These are phyloP conservation scores for Fusarium transvaalense DNA, from an alignment of 2,329 filamentous ascomycete genomes.

Conservation along the genomic window DNA sequence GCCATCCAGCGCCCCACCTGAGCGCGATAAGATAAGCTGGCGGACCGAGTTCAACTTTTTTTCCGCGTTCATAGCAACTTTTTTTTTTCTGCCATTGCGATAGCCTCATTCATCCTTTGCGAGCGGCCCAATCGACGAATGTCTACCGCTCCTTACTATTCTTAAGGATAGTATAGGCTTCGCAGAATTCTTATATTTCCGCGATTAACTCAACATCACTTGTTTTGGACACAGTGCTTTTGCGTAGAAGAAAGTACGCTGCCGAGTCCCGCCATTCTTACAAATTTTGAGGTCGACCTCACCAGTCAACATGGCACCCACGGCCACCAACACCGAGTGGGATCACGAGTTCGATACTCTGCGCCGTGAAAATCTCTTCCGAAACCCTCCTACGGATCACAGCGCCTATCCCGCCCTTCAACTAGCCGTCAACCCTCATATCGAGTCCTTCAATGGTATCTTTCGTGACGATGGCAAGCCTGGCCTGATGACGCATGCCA, in stretches of 20 bases:
- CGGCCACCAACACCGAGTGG: slow-evolving; percentile 78
- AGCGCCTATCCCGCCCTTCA: slow-evolving; percentile 90
- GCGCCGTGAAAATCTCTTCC: slow-evolving; percentile 88
- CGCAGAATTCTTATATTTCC: background rate
- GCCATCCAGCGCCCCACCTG: slow-evolving; percentile 7
- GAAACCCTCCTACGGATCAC: slow-evolving; percentile 86
- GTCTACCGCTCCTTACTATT: slow-evolving; percentile 26
- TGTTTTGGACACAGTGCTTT: slow-evolving; percentile 6
- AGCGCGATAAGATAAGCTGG: slow-evolving; percentile 15
- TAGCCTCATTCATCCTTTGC: slow-evolving; percentile 48
- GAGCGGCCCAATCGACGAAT: slow-evolving; percentile 39
- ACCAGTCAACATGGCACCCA: slow-evolving; percentile 63
- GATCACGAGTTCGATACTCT: slow-evolving; percentile 87
- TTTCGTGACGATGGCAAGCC: slow-evolving; percentile 76
- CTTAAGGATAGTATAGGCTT: slow-evolving; percentile 21
- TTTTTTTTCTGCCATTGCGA: slow-evolving; percentile 46
- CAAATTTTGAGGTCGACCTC: slow-evolving; percentile 19
- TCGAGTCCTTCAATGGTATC: slow-evolving; percentile 94
- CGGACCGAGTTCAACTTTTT: slow-evolving; percentile 45
- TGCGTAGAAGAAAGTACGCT: background rate
- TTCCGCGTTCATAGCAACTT: slow-evolving; percentile 30
- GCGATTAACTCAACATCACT: background rate
- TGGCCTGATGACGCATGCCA: slow-evolving; percentile 74
- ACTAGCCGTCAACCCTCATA: slow-evolving; percentile 88
- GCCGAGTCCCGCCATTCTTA: slow-evolving; percentile 4